Percentiles rank a stretch among this genome's conserved stretches.
These are phyloP conservation scores for Pseudovirgaria hyperparasitica DNA, from an alignment of 2,329 filamentous ascomycete genomes.

Conservation along the genomic window DNA sequence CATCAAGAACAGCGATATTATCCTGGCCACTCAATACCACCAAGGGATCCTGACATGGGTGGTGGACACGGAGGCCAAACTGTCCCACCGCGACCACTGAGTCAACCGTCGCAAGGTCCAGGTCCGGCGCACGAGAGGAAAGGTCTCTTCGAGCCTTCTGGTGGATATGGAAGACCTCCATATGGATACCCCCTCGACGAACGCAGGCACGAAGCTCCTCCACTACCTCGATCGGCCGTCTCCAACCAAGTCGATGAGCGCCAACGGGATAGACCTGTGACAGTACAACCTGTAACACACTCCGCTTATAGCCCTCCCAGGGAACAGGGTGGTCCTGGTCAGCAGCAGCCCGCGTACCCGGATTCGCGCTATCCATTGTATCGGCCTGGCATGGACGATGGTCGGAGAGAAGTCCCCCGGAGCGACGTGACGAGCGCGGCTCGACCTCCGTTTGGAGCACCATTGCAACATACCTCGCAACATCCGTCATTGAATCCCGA, in stretches of 20 bases:
- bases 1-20: slow-evolving; percentile 19
- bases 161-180: slow-evolving; percentile 13
- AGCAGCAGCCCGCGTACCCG: slow-evolving; percentile 1
- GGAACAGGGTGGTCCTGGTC: slow-evolving; percentile 10
- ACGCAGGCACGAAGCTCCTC: too few relatives aligned
- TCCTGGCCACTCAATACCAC: too few relatives aligned
- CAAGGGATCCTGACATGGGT: too few relatives aligned
- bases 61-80: slow-evolving; percentile 11
- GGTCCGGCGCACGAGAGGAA: slow-evolving; percentile 12
- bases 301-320: slow-evolving; percentile 24
- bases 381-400: too few relatives aligned
- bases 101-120: slow-evolving; percentile 23
- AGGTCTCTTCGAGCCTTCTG: too few relatives aligned
- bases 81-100: slow-evolving; percentile 26
- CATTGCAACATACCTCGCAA: too few relatives aligned
- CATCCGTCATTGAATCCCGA: too few relatives aligned
- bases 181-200: slow-evolving; percentile 19
- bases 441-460: too few relatives aligned
- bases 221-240: too few relatives aligned
- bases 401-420: too few relatives aligned
- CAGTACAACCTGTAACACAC: slow-evolving; percentile 26
- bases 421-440: too few relatives aligned
- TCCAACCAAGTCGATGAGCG: not conserved
- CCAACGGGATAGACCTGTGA: slow-evolving; percentile 12
- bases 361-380: slow-evolving; percentile 1